These are phyloP conservation scores for Fusarium avenaceum DNA, from an alignment of 2,329 filamentous ascomycete species.

Conservation along the genomic window DNA sequence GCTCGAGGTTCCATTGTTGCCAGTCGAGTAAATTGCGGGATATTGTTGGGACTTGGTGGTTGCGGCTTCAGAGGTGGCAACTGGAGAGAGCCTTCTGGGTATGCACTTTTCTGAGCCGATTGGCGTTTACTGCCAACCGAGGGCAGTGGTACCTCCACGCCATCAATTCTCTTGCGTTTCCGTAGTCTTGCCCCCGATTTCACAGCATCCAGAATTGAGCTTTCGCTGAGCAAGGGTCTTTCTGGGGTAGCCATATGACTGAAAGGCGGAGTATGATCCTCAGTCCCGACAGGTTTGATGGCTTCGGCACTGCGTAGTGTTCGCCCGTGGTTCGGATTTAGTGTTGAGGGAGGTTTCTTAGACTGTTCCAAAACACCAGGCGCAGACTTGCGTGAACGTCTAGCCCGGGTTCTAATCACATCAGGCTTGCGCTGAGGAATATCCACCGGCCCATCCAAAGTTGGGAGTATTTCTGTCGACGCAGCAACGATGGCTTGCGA, in stretches of 20 bases:
- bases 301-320: constrained; percentile 44
- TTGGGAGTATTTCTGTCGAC: constrained; percentile 4
- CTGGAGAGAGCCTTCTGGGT: constrained; percentile 36
- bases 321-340: constrained; percentile 56
- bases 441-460: constrained; percentile 14
- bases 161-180: constrained; percentile 62
- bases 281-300: neutral
- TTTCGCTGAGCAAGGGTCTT: constrained; percentile 31
- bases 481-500: constrained; percentile 19
- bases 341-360: constrained; percentile 51
- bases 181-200: constrained; percentile 63
- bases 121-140: constrained; percentile 36
- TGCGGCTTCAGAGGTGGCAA: constrained; percentile 52
- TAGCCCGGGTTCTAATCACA: constrained; percentile 48
- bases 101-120: constrained; percentile 23
- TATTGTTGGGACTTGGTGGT: constrained; percentile 23
- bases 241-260: constrained; percentile 18
- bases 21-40: constrained; percentile 37
- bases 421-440: constrained; percentile 24
- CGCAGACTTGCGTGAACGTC: constrained; percentile 58
- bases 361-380: constrained; percentile 53
- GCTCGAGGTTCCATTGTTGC: constrained; percentile 51
- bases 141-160: constrained; percentile 53
- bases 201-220: constrained; percentile 66
- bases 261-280: neutral